A percentile compares a stretch with the other conserved stretches of the same genome.
These are phyloP conservation scores for Asterella californica DNA, from an alignment of 225 moss, liverwort and hornwort species.

Conservation along the genomic window DNA sequence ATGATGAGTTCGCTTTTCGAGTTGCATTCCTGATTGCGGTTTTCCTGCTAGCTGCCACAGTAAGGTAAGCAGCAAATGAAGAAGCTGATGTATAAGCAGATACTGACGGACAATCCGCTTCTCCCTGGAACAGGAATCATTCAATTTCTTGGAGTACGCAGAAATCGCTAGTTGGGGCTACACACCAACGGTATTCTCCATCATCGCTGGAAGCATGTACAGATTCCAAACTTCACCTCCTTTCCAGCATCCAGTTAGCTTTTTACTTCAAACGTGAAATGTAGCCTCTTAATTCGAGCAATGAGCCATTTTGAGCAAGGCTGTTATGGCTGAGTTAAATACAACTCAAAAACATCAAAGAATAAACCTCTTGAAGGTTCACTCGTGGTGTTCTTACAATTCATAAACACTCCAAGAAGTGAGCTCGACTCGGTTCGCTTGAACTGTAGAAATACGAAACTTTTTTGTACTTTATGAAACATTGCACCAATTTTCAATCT, in stretches of 20 bases:
- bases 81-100: neutral
- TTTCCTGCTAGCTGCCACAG: no score
- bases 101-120: neutral
- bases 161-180: conserved; percentile 34
- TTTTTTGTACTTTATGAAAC: no score
- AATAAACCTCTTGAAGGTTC: no score
- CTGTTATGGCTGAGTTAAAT: neutral
- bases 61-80: neutral
- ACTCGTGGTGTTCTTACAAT: no score
- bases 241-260: neutral
- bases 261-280: no score
- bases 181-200: conserved; percentile 25
- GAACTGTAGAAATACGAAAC: no score
- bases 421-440: no score
- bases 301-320: neutral
- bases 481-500: no score
- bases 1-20: neutral
- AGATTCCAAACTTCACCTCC: neutral
- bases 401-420: no score
- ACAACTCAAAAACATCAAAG: neutral
- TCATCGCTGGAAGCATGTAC: conserved; percentile 31
- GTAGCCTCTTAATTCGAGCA: neutral
- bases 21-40: neutral
- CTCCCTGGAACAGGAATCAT: conserved; percentile 8
- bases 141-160: conserved; percentile 17